Base-by-base conservation (phyloP, 768 basidiomycete genomes). In the Boletus rex-veris region DNA sequence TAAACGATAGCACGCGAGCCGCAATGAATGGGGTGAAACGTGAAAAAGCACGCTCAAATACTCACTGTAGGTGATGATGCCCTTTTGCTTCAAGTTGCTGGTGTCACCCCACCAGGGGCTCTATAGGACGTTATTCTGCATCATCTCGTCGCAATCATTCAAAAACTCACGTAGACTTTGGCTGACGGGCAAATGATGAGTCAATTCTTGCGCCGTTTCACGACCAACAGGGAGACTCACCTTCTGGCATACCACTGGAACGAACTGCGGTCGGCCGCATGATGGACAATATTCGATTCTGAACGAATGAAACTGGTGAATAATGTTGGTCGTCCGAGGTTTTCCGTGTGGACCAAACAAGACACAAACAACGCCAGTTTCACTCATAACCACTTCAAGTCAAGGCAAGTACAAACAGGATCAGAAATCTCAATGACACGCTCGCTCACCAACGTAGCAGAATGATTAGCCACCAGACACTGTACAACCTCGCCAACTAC, bases 51-150 rank as follows among this genome's bases (percentile, higher is more conserved):
- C 26, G 5, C 18, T 39, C 30, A 18, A 38, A 9, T 16, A 82
- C 91, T 75, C 65, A 96, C 94, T 80, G 79, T 96, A 97, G 64
- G 78, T 74, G 47, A 81, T 75, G 54, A 95, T 78, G 48, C 93
- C 92, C 73, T 80, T 91, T 65, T 86, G 85, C 68, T 83, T 85
- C 62, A 77, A 77, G 41, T 79, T 75, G 55, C 81, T 80, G 60
- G 78, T 75, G 73, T 88, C 85, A 74, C 92, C 93, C 92, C 93
- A 97, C 93, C 93, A 97, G 48, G 85, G 76, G 72, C 79, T 88
- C 91, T 95, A 67, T 52, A 44, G 49, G 35, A 42, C 19, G 40
- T 63, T 48, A 55, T n/a, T 54, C 42, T 14, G 8, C 7, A 26
- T 21, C 14, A 35, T 45, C 21, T 44, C 19, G 15, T n/a, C 35